A percentile compares a stretch with the other conserved stretches of the same genome.
Conservation (phyloP, 257 asterid species). For the Thymus quinquecostatus region DNA sequence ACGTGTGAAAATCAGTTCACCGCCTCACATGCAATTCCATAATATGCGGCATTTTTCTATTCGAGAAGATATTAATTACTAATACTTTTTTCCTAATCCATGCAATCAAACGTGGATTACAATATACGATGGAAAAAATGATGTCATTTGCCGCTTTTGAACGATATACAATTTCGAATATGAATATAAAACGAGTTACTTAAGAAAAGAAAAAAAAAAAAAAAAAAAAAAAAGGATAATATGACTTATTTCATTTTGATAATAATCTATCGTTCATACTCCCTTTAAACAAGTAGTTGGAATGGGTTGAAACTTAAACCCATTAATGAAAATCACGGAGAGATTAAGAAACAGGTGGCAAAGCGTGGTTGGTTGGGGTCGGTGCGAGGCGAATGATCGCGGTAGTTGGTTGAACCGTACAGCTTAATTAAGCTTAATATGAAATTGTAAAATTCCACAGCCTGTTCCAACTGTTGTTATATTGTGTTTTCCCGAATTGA, state of each 20-base stretch:
- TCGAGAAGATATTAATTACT: too few relatives aligned
- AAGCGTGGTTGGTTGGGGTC: constrained; percentile 23
- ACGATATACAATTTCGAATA: too few relatives aligned
- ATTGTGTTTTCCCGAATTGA: too few relatives aligned
- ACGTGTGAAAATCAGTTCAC: constrained; percentile 33
- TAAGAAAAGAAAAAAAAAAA: too few relatives aligned
- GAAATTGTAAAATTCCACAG: constrained; percentile 6
- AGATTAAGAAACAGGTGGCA: constrained; percentile 7
- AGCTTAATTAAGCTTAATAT: background rate
- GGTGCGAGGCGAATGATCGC: background rate
- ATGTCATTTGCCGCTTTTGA: too few relatives aligned
- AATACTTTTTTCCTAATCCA: too few relatives aligned
- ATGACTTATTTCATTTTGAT: too few relatives aligned
- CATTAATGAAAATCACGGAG: background rate
- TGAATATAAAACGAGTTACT: too few relatives aligned
- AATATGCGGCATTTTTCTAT: constrained; percentile 26
- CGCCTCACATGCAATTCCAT: constrained; percentile 47
- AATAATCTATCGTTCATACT: too few relatives aligned
- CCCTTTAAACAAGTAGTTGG: background rate
- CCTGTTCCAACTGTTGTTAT: background rate
- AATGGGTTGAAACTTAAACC: background rate
- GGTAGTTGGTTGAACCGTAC: constrained; percentile 32
- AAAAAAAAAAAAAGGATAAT: too few relatives aligned
- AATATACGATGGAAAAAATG: too few relatives aligned
- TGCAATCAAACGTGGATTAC: too few relatives aligned